Evolutionary conservation across 371 early-diverging fungal species (phyloP), one percentile per base, ranked within the genome.

Genomic region (Haplosporangium sp.): DNA sequence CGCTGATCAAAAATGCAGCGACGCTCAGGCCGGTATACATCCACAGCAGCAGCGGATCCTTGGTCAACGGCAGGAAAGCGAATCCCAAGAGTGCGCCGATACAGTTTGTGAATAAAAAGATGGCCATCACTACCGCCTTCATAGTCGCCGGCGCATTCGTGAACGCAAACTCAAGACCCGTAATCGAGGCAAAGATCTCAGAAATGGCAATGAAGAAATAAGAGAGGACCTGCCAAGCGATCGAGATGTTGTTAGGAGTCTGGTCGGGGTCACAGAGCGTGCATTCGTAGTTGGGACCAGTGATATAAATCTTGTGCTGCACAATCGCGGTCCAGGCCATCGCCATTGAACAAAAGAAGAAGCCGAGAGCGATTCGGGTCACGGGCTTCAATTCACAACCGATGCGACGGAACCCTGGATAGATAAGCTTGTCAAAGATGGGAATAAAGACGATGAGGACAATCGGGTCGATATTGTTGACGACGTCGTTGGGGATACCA

Each of bases 91-190:
- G 68, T 4, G 91, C 82, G 60, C 90, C 91, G 29, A 86, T 66
- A 70, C 89, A 90, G 83, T 87, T 90, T 42, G 89, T 88, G 57
- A 93, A 84, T 69, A 94, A 79, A 83, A 87, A 92, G 20, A 91
- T 64, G 9, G 93, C 83, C 85, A 90, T 90, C 45, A 93, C 89
- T 13, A 92, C 84, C 1, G 93, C 92, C 83, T 93, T 94, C 86
- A 94, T 89, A 56, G 84, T 82, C 7, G 76, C 82, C 7, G 92
- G 90, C 6, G 94, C 93, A 74, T 89, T 87, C 63, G 86, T 90
- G 87, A 87, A 94, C 13, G 94, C 94, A 70, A 87, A 92, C 82
- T 94, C 94, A 45, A 91, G 84, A 67, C 93, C 94, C 2, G 92
- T 93, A 53, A 90, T 86, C 16, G 90, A 90, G 18, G 91, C 90